Evolutionary conservation across 139 green algal genomes (phyloP).

Genomic region (Astrephomene gubernaculifera): DNA sequence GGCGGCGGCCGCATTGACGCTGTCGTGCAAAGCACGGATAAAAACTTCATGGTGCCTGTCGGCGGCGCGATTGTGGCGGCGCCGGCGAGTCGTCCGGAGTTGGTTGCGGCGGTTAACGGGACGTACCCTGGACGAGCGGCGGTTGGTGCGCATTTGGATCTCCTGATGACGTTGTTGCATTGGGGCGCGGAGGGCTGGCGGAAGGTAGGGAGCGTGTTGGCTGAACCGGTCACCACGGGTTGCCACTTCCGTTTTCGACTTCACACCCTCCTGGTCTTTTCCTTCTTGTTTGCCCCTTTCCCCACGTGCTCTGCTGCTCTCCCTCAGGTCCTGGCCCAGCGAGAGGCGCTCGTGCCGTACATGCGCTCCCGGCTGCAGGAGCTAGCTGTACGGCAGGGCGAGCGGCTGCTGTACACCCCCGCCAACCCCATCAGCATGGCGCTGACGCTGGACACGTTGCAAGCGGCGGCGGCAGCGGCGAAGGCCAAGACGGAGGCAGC

Average conservation of each 20-base stretch:
- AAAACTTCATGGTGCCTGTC: constrained; percentile 99
- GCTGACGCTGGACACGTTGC: constrained; percentile 76
- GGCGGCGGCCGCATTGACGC: constrained; percentile 87
- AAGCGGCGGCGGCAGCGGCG: background rate
- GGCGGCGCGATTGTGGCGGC: constrained; percentile 80
- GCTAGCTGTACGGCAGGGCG: constrained; percentile 64
- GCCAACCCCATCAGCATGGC: constrained; percentile 91
- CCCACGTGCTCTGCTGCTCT: constrained; percentile 45
- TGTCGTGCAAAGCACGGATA: constrained; percentile 89
- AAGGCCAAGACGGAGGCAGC: background rate
- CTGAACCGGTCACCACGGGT: too few species aligned
- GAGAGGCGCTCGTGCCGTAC: constrained; percentile 79
- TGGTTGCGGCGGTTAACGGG: constrained; percentile 81
- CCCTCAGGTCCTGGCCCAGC: constrained; percentile 68
- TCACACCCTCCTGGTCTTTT: background rate
- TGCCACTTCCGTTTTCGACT: too few species aligned
- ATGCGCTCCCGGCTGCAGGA: constrained; percentile 55
- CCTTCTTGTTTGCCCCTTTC: background rate
- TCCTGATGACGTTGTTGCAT: constrained; percentile 96
- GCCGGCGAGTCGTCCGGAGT: constrained; percentile 23
- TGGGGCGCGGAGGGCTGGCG: constrained; percentile 80
- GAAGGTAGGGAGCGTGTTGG: constrained; percentile 30
- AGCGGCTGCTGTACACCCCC: constrained; percentile 85
- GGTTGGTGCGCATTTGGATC: constrained; percentile 82
- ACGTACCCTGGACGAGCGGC: constrained; percentile 89